A percentile compares a stretch with the other conserved stretches of the same genome.
These are phyloP conservation scores for Pichia sp. DNA, from an alignment of 1,139 yeast species.

Conservation along the genomic window DNA sequence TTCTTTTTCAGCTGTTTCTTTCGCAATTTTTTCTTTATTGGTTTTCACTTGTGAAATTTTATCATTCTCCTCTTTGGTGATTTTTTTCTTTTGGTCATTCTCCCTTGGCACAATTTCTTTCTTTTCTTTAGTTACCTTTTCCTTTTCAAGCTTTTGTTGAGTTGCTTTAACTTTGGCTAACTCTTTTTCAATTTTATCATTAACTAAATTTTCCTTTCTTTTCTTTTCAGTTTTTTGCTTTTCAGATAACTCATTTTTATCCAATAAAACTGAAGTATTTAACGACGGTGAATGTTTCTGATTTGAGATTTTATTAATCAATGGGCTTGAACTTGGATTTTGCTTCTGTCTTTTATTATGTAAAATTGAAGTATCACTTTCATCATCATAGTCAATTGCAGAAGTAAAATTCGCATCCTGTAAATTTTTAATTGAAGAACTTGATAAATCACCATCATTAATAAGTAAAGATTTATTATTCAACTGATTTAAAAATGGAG, in stretches of 20 bases:
- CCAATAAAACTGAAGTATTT: neutral
- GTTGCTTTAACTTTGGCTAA: neutral
- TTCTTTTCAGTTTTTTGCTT: neutral
- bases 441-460: constrained; percentile 8
- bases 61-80: neutral
- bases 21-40: neutral
- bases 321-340: neutral
- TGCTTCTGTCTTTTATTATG: neutral
- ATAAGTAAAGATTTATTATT: constrained; percentile 9
- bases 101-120: too few species aligned
- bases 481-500: neutral
- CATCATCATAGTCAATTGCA: neutral
- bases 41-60: neutral
- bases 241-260: neutral
- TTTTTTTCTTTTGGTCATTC: neutral
- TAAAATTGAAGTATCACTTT: neutral
- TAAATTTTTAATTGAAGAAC: constrained; percentile 5
- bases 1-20: neutral
- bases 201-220: neutral
- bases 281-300: neutral
- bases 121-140: neutral
- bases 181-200: constrained; percentile 1
- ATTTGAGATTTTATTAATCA: neutral
- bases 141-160: neutral
- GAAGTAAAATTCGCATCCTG: neutral